Evolutionary conservation across 2,329 filamentous ascomycete genomes (phyloP), one percentile per base, ranked within the genome.

Genomic region (Cladosporium colombiae): DNA sequence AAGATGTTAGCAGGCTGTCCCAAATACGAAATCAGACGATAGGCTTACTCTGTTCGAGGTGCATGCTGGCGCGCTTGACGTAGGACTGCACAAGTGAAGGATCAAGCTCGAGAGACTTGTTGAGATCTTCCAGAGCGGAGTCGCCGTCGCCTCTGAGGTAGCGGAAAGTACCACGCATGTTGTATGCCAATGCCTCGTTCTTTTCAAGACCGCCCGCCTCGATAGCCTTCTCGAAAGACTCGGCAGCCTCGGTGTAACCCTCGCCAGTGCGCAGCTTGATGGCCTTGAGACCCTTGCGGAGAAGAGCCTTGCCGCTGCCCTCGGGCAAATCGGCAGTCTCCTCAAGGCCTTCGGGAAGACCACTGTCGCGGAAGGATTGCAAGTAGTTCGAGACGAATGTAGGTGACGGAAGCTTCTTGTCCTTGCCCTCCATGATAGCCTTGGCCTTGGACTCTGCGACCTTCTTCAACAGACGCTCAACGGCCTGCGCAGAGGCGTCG

Each of bases 311-410:
- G 73, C 93, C 94, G 55, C 88, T 91, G 55, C 90, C 88, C 72
- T 93, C 88, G 50, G 87, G 81, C 58, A 97, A 80, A 70, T 96
- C 92, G n/a, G 84, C 88, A 8, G 88, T 85, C 71, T 96, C 92
- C 67, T 94, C 93, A 62, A 99, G 83, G 14, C 92, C 94, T 68
- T 84, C 87, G 4, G 95, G 94, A 1, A 92, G 86, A 57, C 88
- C 84, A 82, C 91, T 91, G 66, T 89, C 84, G 67, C 95, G 91
- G 90, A 99, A 99, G 83, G 94, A 98, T 82, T 98, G 94, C 35
- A 99, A 89, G 80, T 99, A 99, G 84, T 99, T 99, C 76, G 93
- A 92, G 71, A 99, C 93, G 73, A 98, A 99, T 14, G 93, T 97
- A 33, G 95, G 91, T 80, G 93, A 97, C 23, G 95, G 95, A 60